These are phyloP conservation scores for Otatea glauca DNA, from an alignment of 176 grass and related monocot genomes.

Conservation along the genomic window DNA sequence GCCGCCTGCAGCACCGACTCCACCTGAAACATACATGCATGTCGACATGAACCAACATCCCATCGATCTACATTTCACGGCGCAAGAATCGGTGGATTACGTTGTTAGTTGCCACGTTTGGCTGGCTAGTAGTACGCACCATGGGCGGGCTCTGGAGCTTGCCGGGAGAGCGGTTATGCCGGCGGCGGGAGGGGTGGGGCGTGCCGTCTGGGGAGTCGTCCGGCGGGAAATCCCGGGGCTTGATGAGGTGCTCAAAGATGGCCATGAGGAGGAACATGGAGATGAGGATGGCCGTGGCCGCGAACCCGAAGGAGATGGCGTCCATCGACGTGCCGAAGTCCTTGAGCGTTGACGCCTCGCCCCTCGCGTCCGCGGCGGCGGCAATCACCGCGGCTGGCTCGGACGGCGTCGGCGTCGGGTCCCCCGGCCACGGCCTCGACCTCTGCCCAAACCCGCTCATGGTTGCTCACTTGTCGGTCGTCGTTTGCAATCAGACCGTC, in stretches of 20 bases:
- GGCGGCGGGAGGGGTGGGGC: constrained; percentile 3
- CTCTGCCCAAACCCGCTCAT: constrained; percentile 75
- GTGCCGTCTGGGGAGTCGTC: constrained; percentile 4
- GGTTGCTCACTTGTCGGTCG: neutral
- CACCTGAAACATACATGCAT: constrained; percentile 47
- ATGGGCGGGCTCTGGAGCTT: constrained; percentile 58
- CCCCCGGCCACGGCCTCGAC: constrained; percentile 62
- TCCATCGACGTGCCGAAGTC: constrained; percentile 94
- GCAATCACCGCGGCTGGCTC: constrained; percentile 21
- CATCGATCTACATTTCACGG: neutral
- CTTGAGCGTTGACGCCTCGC: constrained; percentile 55
- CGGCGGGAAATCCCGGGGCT: constrained; percentile 62
- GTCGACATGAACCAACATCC: neutral
- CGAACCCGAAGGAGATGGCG: constrained; percentile 93
- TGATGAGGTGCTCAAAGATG: constrained; percentile 97
- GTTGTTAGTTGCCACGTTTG: neutral
- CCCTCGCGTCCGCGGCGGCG: constrained; percentile 37
- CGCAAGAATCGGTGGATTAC: neutral
- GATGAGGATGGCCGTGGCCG: constrained; percentile 88
- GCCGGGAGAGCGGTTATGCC: constrained; percentile 27
- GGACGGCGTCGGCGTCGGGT: constrained; percentile 45
- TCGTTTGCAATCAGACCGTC: neutral
- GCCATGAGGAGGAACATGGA: constrained; percentile 99
- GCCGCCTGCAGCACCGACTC: constrained; percentile 37
- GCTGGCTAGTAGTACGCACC: constrained; percentile 28